Percentiles rank a stretch among this genome's conserved stretches.
phyloP scores from a whole-genome alignment of 106 monocot species.

The Vanilla planifolia region DNA sequence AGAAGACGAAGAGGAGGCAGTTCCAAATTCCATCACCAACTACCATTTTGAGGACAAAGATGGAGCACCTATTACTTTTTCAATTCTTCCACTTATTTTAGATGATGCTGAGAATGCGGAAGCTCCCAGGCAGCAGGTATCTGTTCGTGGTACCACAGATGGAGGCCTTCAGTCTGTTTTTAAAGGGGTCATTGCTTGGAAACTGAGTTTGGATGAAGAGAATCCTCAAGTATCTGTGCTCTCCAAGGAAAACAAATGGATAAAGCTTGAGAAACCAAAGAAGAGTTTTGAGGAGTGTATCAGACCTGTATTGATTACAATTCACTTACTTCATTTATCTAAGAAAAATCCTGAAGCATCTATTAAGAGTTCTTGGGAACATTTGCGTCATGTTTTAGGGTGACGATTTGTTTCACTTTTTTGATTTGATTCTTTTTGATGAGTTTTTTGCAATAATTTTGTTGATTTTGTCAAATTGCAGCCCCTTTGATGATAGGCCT shows the following conservation, averaged over 20 bases:
- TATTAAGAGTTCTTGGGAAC: slow-evolving; percentile 53
- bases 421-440: neutral
- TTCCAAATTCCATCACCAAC: slow-evolving; percentile 33
- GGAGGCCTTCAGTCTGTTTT: slow-evolving; percentile 54
- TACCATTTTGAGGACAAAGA: slow-evolving; percentile 54
- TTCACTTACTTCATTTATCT: slow-evolving; percentile 46
- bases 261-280: slow-evolving; percentile 42
- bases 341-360: slow-evolving; percentile 39
- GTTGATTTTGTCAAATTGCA: slow-evolving; percentile 13
- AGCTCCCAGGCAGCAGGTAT: slow-evolving; percentile 20
- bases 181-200: slow-evolving; percentile 63
- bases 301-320: slow-evolving; percentile 31
- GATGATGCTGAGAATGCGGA: slow-evolving; percentile 9
- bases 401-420: slow-evolving; percentile 6
- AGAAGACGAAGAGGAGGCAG: slow-evolving; percentile 44
- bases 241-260: slow-evolving; percentile 60
- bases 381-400: slow-evolving; percentile 32
- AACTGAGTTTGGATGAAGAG: slow-evolving; percentile 31
- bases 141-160: slow-evolving; percentile 45
- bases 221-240: slow-evolving; percentile 39
- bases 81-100: slow-evolving; percentile 43
- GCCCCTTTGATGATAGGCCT: slow-evolving; percentile 35
- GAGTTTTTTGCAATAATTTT: neutral
- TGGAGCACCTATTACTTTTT: slow-evolving; percentile 49
- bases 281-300: slow-evolving; percentile 34